A percentile compares a stretch with the other conserved stretches of the same genome.
These are phyloP conservation scores for Termitomyces sp. DNA, from an alignment of 768 basidiomycete genomes.

Conservation along the genomic window DNA sequence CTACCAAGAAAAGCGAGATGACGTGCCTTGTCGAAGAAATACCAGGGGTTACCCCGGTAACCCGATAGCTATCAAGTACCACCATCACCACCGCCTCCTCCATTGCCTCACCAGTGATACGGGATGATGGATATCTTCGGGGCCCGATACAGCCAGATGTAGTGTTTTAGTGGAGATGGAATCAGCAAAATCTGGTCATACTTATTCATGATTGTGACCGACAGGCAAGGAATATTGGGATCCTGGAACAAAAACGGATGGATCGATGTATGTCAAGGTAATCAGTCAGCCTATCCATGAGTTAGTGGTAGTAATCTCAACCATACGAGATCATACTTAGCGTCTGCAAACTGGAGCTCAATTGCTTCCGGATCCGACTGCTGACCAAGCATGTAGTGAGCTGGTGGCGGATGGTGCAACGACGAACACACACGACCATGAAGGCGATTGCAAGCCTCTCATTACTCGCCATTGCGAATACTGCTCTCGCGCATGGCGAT, in stretches of 20 bases:
- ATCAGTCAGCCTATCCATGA: not conserved
- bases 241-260: not conserved
- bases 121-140: no score
- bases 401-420: not conserved
- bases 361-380: slow-evolving; percentile 4
- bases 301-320: not conserved
- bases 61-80: no score
- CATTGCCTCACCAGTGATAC: no score
- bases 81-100: no score
- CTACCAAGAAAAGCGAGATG: not conserved
- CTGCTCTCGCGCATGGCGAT: slow-evolving; percentile 52
- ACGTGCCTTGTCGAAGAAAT: no score
- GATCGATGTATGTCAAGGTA: not conserved
- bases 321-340: no score
- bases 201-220: not conserved
- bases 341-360: no score
- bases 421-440: slow-evolving; percentile 35
- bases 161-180: not conserved
- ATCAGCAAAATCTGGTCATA: not conserved
- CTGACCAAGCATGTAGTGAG: slow-evolving; percentile 12
- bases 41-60: not conserved
- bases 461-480: slow-evolving; percentile 34
- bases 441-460: slow-evolving; percentile 43
- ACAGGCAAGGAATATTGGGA: not conserved
- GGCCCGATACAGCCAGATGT: no score